Evolutionary conservation across 2,329 filamentous ascomycete genomes (phyloP).

Genomic region (Apiospora aurea): DNA sequence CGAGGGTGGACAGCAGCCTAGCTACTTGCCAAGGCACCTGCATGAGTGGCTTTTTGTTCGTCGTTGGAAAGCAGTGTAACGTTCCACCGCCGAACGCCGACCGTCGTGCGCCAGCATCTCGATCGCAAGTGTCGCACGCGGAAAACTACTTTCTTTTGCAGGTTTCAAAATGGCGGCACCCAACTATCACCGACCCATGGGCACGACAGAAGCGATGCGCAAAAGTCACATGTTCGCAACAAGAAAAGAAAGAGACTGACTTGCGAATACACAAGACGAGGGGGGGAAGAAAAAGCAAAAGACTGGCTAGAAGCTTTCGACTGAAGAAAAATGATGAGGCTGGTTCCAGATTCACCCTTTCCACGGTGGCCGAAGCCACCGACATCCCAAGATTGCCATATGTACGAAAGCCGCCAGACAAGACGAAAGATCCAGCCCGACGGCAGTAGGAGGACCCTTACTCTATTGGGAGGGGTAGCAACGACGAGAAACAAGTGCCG

Average conservation of each 20-base stretch:
- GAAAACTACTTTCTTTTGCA: neutral
- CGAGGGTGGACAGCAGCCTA: too few relatives aligned
- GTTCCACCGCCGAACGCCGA: too few relatives aligned
- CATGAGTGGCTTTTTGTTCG: neutral
- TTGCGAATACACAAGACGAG: neutral
- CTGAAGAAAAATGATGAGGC: neutral
- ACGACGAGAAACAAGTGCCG: neutral
- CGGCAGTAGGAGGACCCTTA: neutral
- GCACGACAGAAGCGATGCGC: too few relatives aligned
- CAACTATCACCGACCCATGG: neutral
- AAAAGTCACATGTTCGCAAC: neutral
- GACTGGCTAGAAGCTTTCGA: neutral
- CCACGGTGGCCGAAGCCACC: neutral
- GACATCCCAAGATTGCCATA: neutral
- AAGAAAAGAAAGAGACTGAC: neutral
- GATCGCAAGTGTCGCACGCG: neutral
- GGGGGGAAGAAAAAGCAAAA: too few relatives aligned
- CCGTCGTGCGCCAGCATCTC: neutral
- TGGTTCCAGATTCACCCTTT: too few relatives aligned
- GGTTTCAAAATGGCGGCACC: neutral
- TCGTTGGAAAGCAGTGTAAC: neutral
- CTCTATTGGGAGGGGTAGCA: neutral
- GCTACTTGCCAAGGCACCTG: neutral
- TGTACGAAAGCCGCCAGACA: neutral
- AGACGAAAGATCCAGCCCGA: neutral